Evolutionary conservation across 2,329 filamentous ascomycete genomes (phyloP).

Genomic region (Daldinia eschscholtzii): DNA sequence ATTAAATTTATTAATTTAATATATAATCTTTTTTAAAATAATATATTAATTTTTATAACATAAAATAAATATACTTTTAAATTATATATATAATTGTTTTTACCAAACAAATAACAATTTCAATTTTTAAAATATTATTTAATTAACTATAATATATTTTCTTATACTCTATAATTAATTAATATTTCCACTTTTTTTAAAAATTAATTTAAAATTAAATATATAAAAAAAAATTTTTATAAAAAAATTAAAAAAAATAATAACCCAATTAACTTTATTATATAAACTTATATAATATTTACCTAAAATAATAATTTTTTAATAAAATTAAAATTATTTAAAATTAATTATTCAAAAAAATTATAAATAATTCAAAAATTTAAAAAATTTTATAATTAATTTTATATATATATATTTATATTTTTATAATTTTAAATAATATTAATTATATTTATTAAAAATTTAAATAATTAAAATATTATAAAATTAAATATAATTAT

Average conservation of each 20-base stretch:
- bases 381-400: not conserved
- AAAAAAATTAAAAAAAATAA: not conserved
- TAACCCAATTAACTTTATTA: not conserved
- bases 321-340: not conserved
- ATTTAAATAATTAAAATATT: not conserved
- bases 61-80: not conserved
- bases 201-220: not conserved
- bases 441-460: not conserved
- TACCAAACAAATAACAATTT: not conserved
- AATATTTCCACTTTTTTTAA: not conserved
- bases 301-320: not conserved
- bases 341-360: not conserved
- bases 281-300: not conserved
- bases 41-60: conserved; percentile 2
- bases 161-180: not conserved
- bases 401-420: conserved; percentile 1
- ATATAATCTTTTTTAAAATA: not conserved
- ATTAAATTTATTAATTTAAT: too few species aligned
- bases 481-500: not conserved
- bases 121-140: conserved; percentile 3
- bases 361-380: too few species aligned
- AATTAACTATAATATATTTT: not conserved
- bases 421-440: not conserved
- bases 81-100: conserved; percentile 1
- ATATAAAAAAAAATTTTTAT: not conserved